Evolutionary conservation across 352 stramenopile genomes (phyloP).

Genomic region (Phytophthora vignae): DNA sequence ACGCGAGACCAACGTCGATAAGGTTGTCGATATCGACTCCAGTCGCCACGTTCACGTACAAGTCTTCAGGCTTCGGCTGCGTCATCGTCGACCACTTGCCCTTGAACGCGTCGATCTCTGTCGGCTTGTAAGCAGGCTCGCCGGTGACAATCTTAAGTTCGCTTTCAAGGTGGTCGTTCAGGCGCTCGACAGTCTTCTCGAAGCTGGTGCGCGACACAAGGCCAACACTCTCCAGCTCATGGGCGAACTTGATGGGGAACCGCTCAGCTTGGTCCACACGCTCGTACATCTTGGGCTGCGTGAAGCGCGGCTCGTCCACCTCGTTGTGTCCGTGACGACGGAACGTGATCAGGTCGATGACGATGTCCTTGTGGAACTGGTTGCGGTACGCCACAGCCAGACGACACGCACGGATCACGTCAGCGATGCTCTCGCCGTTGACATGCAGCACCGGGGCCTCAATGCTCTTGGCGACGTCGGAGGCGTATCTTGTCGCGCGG

Average conservation of each 20-base stretch:
- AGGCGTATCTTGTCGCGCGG: slow-evolving; percentile 85
- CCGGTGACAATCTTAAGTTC: slow-evolving; percentile 65
- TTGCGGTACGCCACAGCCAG: slow-evolving; percentile 87
- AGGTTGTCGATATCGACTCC: slow-evolving; percentile 69
- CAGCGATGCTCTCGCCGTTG: slow-evolving; percentile 83
- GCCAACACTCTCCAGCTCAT: slow-evolving; percentile 65
- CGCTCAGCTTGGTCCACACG: slow-evolving; percentile 67
- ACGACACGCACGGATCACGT: slow-evolving; percentile 79
- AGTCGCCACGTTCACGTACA: slow-evolving; percentile 63
- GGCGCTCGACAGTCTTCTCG: slow-evolving; percentile 63
- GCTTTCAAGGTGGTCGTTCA: slow-evolving; percentile 72
- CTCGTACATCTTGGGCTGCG: slow-evolving; percentile 90
- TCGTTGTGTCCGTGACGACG: slow-evolving; percentile 92
- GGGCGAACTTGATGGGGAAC: slow-evolving; percentile 77
- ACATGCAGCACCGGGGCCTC: slow-evolving; percentile 89
- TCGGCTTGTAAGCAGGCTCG: slow-evolving; percentile 60
- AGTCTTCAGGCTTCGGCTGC: slow-evolving; percentile 54
- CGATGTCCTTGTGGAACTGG: slow-evolving; percentile 86
- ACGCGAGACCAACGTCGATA: slow-evolving; percentile 68
- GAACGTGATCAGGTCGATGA: slow-evolving; percentile 88
- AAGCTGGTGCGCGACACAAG: slow-evolving; percentile 63
- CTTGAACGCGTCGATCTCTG: slow-evolving; percentile 77
- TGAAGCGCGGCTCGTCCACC: slow-evolving; percentile 90
- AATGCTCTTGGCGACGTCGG: slow-evolving; percentile 86
- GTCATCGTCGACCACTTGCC: slow-evolving; percentile 70